Evolutionary conservation across 129 eudicot genomes (phyloP).

Genomic region (Flaveria ramosissima): DNA sequence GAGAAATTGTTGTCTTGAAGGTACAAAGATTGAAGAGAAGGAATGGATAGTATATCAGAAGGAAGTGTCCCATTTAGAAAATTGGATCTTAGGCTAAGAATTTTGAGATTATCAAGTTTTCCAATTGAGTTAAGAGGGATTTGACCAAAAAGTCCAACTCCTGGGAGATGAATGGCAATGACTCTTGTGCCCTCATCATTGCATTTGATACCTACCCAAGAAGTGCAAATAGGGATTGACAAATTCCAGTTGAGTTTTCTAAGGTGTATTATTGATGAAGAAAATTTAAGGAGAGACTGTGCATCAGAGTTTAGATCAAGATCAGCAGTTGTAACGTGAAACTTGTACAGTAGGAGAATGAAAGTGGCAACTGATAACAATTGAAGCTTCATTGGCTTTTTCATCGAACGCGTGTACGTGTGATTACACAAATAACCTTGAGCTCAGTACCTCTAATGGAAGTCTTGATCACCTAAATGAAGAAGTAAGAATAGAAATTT

Average conservation of each 20-base stretch:
- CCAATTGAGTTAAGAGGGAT: conserved; percentile 70
- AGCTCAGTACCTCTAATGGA: conserved; percentile 13
- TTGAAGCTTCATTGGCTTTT: conserved; percentile 29
- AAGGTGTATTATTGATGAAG: conserved; percentile 60
- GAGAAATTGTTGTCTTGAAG: conserved; percentile 83
- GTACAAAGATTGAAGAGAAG: conserved; percentile 62
- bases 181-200: conserved; percentile 59
- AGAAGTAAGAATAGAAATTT: conserved; percentile 15
- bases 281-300: conserved; percentile 66
- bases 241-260: conserved; percentile 79
- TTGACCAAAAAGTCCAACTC: conserved; percentile 73
- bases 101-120: conserved; percentile 54
- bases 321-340: conserved; percentile 44
- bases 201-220: conserved; percentile 84
- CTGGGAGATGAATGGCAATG: conserved; percentile 71
- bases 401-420: background rate
- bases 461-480: conserved; percentile 42
- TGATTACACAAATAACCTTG: background rate
- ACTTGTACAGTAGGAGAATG: conserved; percentile 35
- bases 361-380: conserved; percentile 37
- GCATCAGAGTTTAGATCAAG: conserved; percentile 69
- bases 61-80: conserved; percentile 70
- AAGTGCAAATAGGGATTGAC: conserved; percentile 50
- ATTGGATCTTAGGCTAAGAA: conserved; percentile 80
- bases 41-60: conserved; percentile 62